Percentiles rank a stretch among this genome's conserved stretches.
These are phyloP conservation scores for Ceratobasidium sp. DNA, from an alignment of 1,284 basidiomycete genomes.

Conservation along the genomic window DNA sequence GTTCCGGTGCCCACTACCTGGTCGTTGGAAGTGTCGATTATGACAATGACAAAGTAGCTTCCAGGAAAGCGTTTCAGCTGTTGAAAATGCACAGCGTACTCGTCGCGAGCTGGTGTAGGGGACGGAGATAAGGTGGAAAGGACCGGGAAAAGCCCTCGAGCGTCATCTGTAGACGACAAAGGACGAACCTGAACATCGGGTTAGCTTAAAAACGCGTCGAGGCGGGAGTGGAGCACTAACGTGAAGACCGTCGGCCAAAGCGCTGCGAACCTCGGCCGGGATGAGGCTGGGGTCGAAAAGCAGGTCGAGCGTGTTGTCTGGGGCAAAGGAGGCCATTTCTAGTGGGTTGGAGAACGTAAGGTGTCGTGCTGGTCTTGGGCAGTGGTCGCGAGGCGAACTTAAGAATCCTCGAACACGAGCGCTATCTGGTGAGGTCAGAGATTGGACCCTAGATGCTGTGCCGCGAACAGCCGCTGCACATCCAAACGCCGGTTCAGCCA, in stretches of 20 bases:
- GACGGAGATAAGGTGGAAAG: constrained; percentile 83
- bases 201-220: constrained; percentile 57
- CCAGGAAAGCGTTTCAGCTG: constrained; percentile 62
- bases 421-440: constrained; percentile 21
- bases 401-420: constrained; percentile 15
- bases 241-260: constrained; percentile 47
- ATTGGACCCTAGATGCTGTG: constrained; percentile 16
- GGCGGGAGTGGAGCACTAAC: constrained; percentile 46
- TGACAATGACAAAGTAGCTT: constrained; percentile 88
- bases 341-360: neutral
- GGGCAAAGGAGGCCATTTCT: constrained; percentile 43
- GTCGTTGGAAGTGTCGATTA: constrained; percentile 80
- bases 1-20: constrained; percentile 86
- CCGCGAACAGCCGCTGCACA: constrained; percentile 23
- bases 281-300: constrained; percentile 48
- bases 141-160: constrained; percentile 83
- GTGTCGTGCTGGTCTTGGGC: neutral
- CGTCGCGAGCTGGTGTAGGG: constrained; percentile 77
- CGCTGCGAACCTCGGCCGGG: constrained; percentile 44
- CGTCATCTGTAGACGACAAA: constrained; percentile 85
- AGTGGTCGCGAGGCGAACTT: constrained; percentile 13
- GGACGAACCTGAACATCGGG: constrained; percentile 78
- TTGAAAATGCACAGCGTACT: constrained; percentile 77
- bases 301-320: constrained; percentile 46
- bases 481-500: constrained; percentile 18